These are phyloP conservation scores for Amyloporia xantha DNA, from an alignment of 768 basidiomycete species.

Conservation along the genomic window DNA sequence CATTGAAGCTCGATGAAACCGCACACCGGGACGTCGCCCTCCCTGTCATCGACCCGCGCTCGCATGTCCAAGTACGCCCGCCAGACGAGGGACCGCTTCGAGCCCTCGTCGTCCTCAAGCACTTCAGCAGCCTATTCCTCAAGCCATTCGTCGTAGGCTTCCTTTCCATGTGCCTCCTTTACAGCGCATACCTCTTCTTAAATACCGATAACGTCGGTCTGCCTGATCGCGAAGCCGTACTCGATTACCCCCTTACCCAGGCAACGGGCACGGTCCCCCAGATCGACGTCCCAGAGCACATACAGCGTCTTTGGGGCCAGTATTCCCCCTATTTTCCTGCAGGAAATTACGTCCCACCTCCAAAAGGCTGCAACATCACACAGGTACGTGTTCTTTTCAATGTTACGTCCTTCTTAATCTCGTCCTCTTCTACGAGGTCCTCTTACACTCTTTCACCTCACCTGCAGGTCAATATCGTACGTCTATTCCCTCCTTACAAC, in stretches of 20 bases:
- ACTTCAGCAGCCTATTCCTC: background rate
- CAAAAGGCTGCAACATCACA: constrained; percentile 41
- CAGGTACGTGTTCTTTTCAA: constrained; percentile 35
- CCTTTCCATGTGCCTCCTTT: background rate
- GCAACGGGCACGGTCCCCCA: background rate
- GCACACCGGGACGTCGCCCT: background rate
- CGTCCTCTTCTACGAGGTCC: background rate
- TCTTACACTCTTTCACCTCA: background rate
- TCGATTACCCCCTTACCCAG: background rate
- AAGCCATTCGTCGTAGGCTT: background rate
- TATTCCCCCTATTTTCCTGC: constrained; percentile 56
- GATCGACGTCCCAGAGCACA: background rate
- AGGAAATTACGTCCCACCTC: constrained; percentile 38
- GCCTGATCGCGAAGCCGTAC: too few species aligned
- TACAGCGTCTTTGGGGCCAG: constrained; percentile 39
- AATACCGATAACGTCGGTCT: too few species aligned
- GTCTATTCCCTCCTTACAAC: constrained; percentile 13
- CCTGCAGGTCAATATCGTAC: constrained; percentile 53
- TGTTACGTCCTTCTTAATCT: background rate
- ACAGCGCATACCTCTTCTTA: background rate
- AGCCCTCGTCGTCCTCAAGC: background rate
- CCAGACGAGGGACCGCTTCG: too few species aligned
- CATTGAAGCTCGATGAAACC: too few species aligned
- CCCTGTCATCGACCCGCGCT: background rate
- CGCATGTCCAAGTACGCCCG: background rate